Evolutionary conservation across 148 eudicot species (phyloP).

Genomic region (Fallopia convolvulus): DNA sequence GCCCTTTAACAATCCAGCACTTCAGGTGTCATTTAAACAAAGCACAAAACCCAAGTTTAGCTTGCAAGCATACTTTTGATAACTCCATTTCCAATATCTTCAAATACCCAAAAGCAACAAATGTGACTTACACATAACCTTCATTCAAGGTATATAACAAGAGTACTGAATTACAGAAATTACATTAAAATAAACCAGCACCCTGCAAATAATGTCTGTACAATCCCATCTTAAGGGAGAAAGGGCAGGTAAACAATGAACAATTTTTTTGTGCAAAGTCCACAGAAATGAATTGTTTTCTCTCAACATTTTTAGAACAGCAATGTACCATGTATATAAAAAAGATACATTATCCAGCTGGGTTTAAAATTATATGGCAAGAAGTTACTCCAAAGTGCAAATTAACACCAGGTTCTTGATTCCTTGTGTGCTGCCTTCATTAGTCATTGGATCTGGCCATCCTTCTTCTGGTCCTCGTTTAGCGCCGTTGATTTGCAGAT

Average conservation of each 20-base stretch:
- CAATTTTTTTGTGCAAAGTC: neutral
- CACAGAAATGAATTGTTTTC: neutral
- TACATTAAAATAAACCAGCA: neutral
- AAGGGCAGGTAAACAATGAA: neutral
- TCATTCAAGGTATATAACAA: neutral
- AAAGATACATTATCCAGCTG: slow-evolving; percentile 1
- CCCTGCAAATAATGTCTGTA: slow-evolving; percentile 11
- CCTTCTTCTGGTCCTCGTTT: slow-evolving; percentile 14
- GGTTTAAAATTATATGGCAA: neutral
- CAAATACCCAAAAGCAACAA: neutral
- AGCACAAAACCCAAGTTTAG: neutral
- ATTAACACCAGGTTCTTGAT: too few relatives aligned
- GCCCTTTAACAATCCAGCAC: neutral
- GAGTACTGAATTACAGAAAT: neutral
- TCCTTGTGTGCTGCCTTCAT: too few relatives aligned
- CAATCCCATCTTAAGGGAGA: slow-evolving; percentile 1
- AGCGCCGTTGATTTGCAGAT: slow-evolving; percentile 74
- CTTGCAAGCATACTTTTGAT: neutral
- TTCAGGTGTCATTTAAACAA: neutral
- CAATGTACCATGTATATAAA: neutral
- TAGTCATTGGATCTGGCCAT: neutral
- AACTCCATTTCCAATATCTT: neutral
- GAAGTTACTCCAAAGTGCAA: too few relatives aligned
- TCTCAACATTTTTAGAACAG: neutral
- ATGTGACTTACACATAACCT: neutral